Evolutionary conservation across 2,329 filamentous ascomycete species (phyloP), one percentile per base, ranked within the genome.

Genomic region (Polychaeton citri): DNA sequence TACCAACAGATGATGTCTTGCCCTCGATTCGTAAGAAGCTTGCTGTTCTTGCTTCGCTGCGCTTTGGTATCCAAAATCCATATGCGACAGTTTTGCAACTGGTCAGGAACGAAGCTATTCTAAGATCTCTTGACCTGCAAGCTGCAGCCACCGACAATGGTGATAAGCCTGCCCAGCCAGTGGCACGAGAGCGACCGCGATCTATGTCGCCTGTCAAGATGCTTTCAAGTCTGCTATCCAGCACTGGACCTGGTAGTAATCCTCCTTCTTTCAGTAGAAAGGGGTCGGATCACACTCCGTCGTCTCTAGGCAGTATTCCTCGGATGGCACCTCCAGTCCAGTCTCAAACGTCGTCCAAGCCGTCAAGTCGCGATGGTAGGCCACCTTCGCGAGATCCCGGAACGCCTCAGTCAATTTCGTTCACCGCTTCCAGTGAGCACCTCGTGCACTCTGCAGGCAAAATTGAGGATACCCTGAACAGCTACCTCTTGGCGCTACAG

Each of bases 131-230:
- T 17, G 48, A 52, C 18, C 38, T 73, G 3, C 42, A 49, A 21
- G 41, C 38, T 16, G 43, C 38, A 17, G 30, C 38, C 6, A 40
- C 42, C n/a, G 48, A 43, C 6, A 42, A 44, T 15, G 41, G 44
- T 10, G 38, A 40, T 17, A 41, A 43, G 18, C 36, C 41, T 4
- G 33, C 38, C 13, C 33, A 41, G 12, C 34, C 35, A 3, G 38
- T 39, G 21, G 46, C 40, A 7, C 58, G 60, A 24, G 71, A 71
- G 37, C 77, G 76, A 1, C 82, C 83, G 52, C 70, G 88, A 7
- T 76, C 77, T 4, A 74, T 79, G n/a, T 95, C 87, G 1, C 87
- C 88, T 0, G 83, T 92, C 33, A 96, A 95, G 56, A 69, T 94
- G 51, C 66, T 96, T 12, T 92, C 87, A 0, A 93, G 72, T 51